Evolutionary conservation across 106 monocot species (phyloP), one percentile per base, ranked within the genome.

Genomic region (Vanilla planifolia): DNA sequence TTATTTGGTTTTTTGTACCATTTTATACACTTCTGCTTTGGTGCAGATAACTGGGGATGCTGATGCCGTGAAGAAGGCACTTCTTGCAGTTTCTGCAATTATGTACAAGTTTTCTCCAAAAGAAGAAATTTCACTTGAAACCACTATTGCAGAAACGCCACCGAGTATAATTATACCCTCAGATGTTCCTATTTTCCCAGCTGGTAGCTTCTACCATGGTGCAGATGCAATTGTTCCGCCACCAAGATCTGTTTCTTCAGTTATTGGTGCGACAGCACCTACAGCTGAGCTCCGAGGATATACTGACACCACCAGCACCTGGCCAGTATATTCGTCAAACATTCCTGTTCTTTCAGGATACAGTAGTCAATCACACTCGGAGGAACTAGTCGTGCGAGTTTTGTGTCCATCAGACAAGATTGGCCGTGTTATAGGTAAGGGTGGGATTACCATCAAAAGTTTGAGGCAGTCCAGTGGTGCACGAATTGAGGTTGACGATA

Each of bases 401-500:
- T 66, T 91, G 60, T 96, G 95, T 33, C 90, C 95, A 44, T 74
- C 78, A 50, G 80, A 81, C 55, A 84, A 80, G 66, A 91, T 96
- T 51, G 95, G 95, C 24, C 83, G 90, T 55, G 95, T 96, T 55
- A 96, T 96, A 69, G 95, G 95, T 21, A 96, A 86, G 59, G 89
- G 84, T 27, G 95, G 95, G 24, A 81, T 73, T 39, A 73, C 84
- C 11, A 84, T 96, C 13, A 96, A 81, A 74, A 75, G 28, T 71
- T 60, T 96, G 62, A 77, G 95, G 60, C 80, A 90, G 60, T 37
- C 72, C 19, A 96, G 77, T 72, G 90, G 90, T 69, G 83, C 95
- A 27, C 66, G 73, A 35, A 53, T 96, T 65, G 90, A 90, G 73
- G 85, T 96, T 59, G 95, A 96, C 79, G 90, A 96, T 64, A 74